Percentiles rank a stretch among this genome's conserved stretches.
These are phyloP conservation scores for Entelexis paramagnoliae DNA, from an alignment of 1,139 yeast species.

Conservation along the genomic window DNA sequence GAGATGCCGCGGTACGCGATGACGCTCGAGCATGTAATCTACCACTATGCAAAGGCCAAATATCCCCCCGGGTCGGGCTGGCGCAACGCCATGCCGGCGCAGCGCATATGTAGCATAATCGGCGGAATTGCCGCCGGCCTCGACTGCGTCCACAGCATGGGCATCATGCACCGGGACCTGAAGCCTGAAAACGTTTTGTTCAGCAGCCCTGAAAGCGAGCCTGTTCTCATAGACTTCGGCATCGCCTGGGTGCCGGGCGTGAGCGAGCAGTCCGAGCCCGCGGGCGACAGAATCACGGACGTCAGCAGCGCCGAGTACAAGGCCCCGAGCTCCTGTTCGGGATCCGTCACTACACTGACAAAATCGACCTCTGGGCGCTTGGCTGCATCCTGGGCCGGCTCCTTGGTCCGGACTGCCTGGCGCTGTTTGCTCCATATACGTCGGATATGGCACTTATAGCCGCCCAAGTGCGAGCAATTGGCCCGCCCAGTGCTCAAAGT, in stretches of 20 bases:
- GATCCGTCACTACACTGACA: constrained; percentile 43
- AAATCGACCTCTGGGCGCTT: constrained; percentile 72
- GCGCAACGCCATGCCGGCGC: constrained; percentile 28
- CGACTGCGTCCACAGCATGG: constrained; percentile 42
- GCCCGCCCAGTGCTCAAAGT: constrained; percentile 38
- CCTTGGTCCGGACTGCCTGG: constrained; percentile 34
- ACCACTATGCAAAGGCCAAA: constrained; percentile 29
- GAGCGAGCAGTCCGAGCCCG: constrained; percentile 30
- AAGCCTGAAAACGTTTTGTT: constrained; percentile 73
- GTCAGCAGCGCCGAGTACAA: constrained; percentile 69
- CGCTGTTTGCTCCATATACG: constrained; percentile 34
- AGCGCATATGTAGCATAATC: constrained; percentile 32
- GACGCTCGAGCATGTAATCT: constrained; percentile 33
- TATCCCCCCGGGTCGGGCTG: constrained; percentile 30
- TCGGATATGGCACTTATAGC: constrained; percentile 60
- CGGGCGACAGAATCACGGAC: constrained; percentile 39
- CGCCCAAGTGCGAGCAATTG: constrained; percentile 51
- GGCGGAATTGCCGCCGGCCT: constrained; percentile 43
- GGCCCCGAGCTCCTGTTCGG: constrained; percentile 82
- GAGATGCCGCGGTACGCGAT: constrained; percentile 36
- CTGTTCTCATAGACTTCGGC: constrained; percentile 59
- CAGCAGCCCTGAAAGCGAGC: constrained; percentile 25
- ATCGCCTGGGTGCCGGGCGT: constrained; percentile 45
- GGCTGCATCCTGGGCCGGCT: constrained; percentile 60
- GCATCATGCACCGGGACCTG: constrained; percentile 79